Evolutionary conservation across 2,329 filamentous ascomycete species (phyloP), one percentile per base, ranked within the genome.

Genomic region (Ophiostoma novo-ulmi): DNA sequence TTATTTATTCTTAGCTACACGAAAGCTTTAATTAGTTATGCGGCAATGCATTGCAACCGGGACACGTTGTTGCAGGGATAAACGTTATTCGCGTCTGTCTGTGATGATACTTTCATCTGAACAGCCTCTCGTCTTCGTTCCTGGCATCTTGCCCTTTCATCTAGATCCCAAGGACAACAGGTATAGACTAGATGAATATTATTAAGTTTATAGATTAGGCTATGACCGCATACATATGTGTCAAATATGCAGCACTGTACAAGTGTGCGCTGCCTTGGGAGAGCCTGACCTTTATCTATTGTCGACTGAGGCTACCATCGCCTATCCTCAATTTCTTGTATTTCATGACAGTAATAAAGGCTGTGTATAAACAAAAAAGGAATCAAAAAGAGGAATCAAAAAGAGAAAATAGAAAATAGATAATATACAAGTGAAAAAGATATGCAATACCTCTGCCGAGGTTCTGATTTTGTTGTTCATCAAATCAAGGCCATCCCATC

Each of bases 391-490:
- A 31, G 2, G 39, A 44, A 13, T 44, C 11, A 17, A 20, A 20
- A n/a, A n/a, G 3, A 55, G 48, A 10, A 58, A 48, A 58, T 3
- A 58, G 52, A 20, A 58, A 58, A 17, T 58, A 58, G 8, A 31
- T 26, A 58, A 58, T 58, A 17, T 58, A 58, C 22, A 58, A 26
- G 22, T 26, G 22, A 58, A 58, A 22, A 58, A 22, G 26, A 58
- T 58, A 58, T 58, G 52, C 52, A 22, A n/a, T 39, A 17, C 61
- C 61, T 64, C 58, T 38, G 61, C 14, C 35, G 31, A 64, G 61
- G 61, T 64, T 63, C 14, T 63, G 36, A 36, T 31, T 63, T 31
- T 36, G 58, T 63, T 26, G 58, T 26, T 26, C 22, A 22, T 35
- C 17, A 64, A 38, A 38, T n/a, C 61, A 64, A 64, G 17, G 11